Evolutionary conservation across 371 early-diverging fungal species (phyloP).

Genomic region (Haplosporangium sp.): DNA sequence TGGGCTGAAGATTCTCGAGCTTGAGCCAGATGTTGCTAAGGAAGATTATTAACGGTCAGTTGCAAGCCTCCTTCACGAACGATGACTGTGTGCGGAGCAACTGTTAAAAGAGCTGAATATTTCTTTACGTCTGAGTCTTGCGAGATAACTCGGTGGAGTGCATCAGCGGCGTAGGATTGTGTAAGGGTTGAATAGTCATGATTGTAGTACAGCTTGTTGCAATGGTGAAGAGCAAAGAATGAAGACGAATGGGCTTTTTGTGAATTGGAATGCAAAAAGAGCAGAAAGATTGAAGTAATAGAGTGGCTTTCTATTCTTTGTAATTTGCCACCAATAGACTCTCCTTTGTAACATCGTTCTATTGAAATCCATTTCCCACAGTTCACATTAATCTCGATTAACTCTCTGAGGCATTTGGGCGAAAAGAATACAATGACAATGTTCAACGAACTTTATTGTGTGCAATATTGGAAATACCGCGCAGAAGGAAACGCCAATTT

Average conservation of each 20-base stretch:
- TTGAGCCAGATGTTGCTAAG: slow-evolving; percentile 77
- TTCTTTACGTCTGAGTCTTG: slow-evolving; percentile 56
- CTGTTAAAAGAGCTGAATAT: not conserved
- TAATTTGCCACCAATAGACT: too few species aligned
- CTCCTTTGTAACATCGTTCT: not conserved
- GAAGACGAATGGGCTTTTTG: not conserved
- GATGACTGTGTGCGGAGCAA: slow-evolving; percentile 6
- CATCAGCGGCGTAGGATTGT: slow-evolving; percentile 61
- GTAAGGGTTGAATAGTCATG: slow-evolving; percentile 53
- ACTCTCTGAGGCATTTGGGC: not conserved
- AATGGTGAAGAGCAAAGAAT: not conserved
- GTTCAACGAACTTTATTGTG: slow-evolving; percentile 27
- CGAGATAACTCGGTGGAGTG: slow-evolving; percentile 61
- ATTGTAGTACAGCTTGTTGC: not conserved
- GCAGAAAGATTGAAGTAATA: not conserved
- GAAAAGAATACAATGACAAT: slow-evolving; percentile 16
- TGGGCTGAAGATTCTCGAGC: slow-evolving; percentile 80
- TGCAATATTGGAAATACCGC: slow-evolving; percentile 39
- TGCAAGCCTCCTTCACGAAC: not conserved
- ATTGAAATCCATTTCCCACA: slow-evolving; percentile 6
- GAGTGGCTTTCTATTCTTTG: not conserved
- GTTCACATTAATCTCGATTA: not conserved
- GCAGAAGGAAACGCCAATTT: slow-evolving; percentile 55
- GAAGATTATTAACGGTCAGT: not conserved
- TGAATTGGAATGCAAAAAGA: not conserved